Evolutionary conservation across 805 yeast genomes (phyloP).

Genomic region (Teunomyces atbi): DNA sequence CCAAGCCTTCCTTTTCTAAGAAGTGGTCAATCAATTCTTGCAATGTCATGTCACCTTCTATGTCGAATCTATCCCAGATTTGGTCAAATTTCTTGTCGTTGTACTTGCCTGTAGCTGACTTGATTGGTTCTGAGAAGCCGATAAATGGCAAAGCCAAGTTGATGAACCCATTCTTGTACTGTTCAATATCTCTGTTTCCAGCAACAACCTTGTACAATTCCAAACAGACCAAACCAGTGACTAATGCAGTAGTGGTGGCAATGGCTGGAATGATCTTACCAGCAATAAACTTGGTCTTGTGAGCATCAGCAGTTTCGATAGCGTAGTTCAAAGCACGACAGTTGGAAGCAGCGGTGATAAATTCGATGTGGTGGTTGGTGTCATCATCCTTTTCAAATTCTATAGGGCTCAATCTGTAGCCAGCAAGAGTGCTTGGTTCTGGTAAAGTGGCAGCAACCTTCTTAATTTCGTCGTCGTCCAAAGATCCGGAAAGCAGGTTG

Average conservation of each 20-base stretch:
- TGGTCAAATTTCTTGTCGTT: constrained; percentile 76
- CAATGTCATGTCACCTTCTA: constrained; percentile 74
- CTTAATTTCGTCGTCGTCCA: constrained; percentile 65
- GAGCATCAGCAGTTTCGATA: constrained; percentile 84
- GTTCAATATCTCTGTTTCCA: constrained; percentile 70
- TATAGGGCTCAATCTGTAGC: constrained; percentile 81
- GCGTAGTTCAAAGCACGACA: constrained; percentile 90
- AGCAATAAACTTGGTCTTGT: constrained; percentile 93
- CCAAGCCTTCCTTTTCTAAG: constrained; percentile 78
- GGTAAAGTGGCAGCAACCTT: constrained; percentile 78
- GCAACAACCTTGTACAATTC: constrained; percentile 91
- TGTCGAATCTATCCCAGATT: constrained; percentile 93
- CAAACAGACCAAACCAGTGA: constrained; percentile 89
- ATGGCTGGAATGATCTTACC: constrained; percentile 98
- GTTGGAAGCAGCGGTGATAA: constrained; percentile 93
- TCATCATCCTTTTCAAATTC: constrained; percentile 99
- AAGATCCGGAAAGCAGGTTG: constrained; percentile 29
- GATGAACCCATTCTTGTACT: constrained; percentile 88
- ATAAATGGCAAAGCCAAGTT: constrained; percentile 93
- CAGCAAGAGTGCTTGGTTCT: constrained; percentile 82
- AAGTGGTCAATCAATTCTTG: constrained; percentile 72
- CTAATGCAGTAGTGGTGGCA: constrained; percentile 98
- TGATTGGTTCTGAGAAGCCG: constrained; percentile 95
- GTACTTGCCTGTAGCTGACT: constrained; percentile 78
- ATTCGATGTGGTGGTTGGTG: constrained; percentile 92